Base-by-base conservation (phyloP, 176 grass and related monocot genomes). In the Panicum miliaceum region DNA sequence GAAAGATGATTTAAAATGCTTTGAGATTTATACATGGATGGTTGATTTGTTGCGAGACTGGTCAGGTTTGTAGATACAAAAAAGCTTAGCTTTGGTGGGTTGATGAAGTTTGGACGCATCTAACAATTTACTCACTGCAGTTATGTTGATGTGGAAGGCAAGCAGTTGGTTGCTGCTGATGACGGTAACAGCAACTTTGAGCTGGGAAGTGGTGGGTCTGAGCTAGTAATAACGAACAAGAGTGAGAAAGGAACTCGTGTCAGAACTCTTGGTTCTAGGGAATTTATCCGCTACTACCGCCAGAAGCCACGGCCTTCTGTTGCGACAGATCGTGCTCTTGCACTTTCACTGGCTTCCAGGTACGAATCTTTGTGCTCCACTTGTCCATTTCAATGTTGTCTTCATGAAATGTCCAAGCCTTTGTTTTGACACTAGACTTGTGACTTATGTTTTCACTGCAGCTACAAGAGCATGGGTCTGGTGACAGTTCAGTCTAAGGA, bases 401-500 rank as follows among this genome's bases (percentile, higher is more conserved):
- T 63, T 12, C 7, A 4, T 57, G 8, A 53, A 72, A 26, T 78
- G 23, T 0, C 14, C 25, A 12, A 12, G 37, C 22, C 38, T 11
- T 54, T 11, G 3, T 38, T 29, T 57, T 29, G 47, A 46, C 3
- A 42, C 27, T 20, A 16, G 37, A 16, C 5, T 10, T 65, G 0
- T 4, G 35, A 48, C 73, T 54, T 75, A 4, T 87, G 74, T 57
- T 53, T 38, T 67, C 11, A 1, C 0, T 62, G 43, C 81, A 99
- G 96, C 86, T 94, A 99, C 62, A 91, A 89, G 62, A 96, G 74
- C 74, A 94, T 99, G 93, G 93, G 88, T n/a, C 78, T 99, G 81
- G 91, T 89, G 65, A 99, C 93, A 12, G 90, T 99, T 36, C 96
- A 96, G 75, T 96, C 91, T 0, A 99, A 88, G 85, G 89, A 96